phyloP scores from a whole-genome alignment of 2,329 filamentous ascomycete genomes.

The Myrmaecium sp. region DNA sequence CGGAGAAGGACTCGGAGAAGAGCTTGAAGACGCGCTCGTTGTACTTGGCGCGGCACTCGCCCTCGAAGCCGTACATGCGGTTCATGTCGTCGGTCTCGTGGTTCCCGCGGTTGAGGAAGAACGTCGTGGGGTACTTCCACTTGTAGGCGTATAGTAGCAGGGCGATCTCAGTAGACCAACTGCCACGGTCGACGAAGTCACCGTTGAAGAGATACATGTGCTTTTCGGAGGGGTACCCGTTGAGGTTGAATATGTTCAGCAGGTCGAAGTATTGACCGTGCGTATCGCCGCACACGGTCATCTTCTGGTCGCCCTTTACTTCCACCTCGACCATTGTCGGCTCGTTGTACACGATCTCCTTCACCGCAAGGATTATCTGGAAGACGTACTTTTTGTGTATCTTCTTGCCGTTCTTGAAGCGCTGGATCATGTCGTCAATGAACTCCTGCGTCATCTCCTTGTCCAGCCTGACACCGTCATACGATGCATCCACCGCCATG shows the following conservation, averaged over 20 bases:
- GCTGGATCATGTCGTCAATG: slow-evolving; percentile 88
- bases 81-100: slow-evolving; percentile 99
- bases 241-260: slow-evolving; percentile 86
- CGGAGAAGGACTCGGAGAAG: slow-evolving; percentile 96
- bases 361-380: slow-evolving; percentile 82
- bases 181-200: slow-evolving; percentile 94
- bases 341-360: slow-evolving; percentile 79
- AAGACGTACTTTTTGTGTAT: slow-evolving; percentile 94
- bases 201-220: slow-evolving; percentile 97
- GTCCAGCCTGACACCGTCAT: slow-evolving; percentile 67
- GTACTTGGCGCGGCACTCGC: slow-evolving; percentile 96
- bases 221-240: slow-evolving; percentile 67
- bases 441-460: slow-evolving; percentile 91
- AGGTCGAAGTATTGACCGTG: slow-evolving; percentile 99
- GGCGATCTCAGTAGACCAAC: slow-evolving; percentile 96
- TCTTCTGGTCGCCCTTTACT: slow-evolving; percentile 55
- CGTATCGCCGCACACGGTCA: slow-evolving; percentile 95
- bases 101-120: slow-evolving; percentile 96
- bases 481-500: slow-evolving; percentile 65
- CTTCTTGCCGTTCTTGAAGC: slow-evolving; percentile 93
- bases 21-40: slow-evolving; percentile 91
- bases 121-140: slow-evolving; percentile 70
- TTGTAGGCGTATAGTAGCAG: slow-evolving; percentile 91
- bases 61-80: slow-evolving; percentile 93
- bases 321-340: slow-evolving; percentile 93